Percentiles rank a stretch among this genome's conserved stretches.
Evolutionary conservation across 1,284 basidiomycete species (phyloP).

Genomic region (Ceratobasidium sp.): DNA sequence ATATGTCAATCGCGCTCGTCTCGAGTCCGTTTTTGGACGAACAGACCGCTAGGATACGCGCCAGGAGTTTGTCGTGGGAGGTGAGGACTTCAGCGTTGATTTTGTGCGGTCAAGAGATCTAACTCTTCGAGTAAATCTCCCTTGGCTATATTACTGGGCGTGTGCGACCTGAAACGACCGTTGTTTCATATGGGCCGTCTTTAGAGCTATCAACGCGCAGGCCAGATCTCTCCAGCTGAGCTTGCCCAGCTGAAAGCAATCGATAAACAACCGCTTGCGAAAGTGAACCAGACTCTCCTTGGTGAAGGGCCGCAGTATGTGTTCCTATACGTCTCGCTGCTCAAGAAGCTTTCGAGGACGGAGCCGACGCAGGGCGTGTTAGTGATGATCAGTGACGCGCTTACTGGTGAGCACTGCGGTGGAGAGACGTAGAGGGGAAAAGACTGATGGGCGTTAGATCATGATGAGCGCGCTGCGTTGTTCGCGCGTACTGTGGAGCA

Average conservation of each 20-base stretch:
- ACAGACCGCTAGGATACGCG: slow-evolving; percentile 85
- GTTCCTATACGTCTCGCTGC: slow-evolving; percentile 88
- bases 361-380: slow-evolving; percentile 96
- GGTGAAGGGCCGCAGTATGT: slow-evolving; percentile 88
- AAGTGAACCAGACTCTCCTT: slow-evolving; percentile 79
- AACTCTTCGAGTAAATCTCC: slow-evolving; percentile 7
- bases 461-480: slow-evolving; percentile 82
- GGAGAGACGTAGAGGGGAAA: neutral
- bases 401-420: slow-evolving; percentile 68
- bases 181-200: slow-evolving; percentile 48
- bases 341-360: slow-evolving; percentile 92
- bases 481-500: slow-evolving; percentile 72
- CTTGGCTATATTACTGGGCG: slow-evolving; percentile 20
- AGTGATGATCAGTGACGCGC: slow-evolving; percentile 91
- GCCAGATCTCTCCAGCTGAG: slow-evolving; percentile 90
- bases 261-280: slow-evolving; percentile 81
- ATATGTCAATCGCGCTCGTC: slow-evolving; percentile 85
- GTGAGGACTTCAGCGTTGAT: slow-evolving; percentile 60
- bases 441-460: slow-evolving; percentile 60
- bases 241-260: slow-evolving; percentile 92
- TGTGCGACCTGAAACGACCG: slow-evolving; percentile 29
- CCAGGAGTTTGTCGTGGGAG: slow-evolving; percentile 97
- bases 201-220: slow-evolving; percentile 95
- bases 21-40: slow-evolving; percentile 92
- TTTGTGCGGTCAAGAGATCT: neutral